Evolutionary conservation across 192 early-diverging fungal species (phyloP), one percentile per base, ranked within the genome.

Genomic region (Chytriomyces sp.): DNA sequence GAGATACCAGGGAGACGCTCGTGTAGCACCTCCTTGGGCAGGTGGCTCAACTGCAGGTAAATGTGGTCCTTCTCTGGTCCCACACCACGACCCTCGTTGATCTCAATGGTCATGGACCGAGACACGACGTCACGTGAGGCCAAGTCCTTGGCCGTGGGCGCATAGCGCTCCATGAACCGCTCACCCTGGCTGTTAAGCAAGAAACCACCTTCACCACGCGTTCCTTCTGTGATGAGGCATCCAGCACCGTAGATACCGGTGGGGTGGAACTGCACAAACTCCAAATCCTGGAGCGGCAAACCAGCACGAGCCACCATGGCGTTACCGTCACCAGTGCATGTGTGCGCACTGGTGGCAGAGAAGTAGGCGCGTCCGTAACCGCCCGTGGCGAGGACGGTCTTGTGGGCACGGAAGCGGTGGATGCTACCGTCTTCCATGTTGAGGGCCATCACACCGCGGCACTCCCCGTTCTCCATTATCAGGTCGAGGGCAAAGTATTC

Each of bases 221-320:
- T 77, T 40, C 93, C 95, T 81, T 99, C 97, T 22, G 97, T 98
- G 79, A 99, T 98, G 70, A 98, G 82, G 77, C 96, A 98, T 22
- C 97, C 97, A 60, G 95, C 93, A 65, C 95, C 95, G 81, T 99
- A 99, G 80, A 99, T 96, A 78, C 97, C 97, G 52, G 95, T 97
- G 57, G 97, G 97, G 80, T 99, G 97, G 90, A 99, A 99, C 84
- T 99, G 97, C 33, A 99, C 94, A 78, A 98, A 98, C 84, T 99
- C 97, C 61, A 99, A 82, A 81, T 99, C 97, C 86, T 99, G 97
- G 64, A 96, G 89, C 22, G 97, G 97, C 49, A 99, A 84, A 41
- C 94, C 94, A 19, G 95, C 94, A 73, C 97, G 92, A 59, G 94
- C 90, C 39, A 96, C 95, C 97, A 99, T 99, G 55, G 97, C 97